phyloP scores from a whole-genome alignment of 73 alveolate genomes.

The Paraurostyla sp. region DNA sequence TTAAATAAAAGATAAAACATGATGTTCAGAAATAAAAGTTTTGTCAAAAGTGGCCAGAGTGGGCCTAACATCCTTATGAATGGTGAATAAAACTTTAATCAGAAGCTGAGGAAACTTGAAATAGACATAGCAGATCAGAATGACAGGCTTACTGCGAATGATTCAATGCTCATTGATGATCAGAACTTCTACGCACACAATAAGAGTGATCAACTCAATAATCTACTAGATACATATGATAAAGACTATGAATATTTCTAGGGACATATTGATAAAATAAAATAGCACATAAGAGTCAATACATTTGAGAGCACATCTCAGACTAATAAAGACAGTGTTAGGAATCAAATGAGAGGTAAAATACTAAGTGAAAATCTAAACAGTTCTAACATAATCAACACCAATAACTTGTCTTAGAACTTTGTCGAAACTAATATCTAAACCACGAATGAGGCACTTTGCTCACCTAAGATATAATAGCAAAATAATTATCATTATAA shows the following conservation, averaged over 20 bases:
- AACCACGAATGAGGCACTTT: not conserved
- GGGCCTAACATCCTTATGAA: not conserved
- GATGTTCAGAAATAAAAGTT: slow-evolving; percentile 17
- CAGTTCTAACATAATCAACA: too few species aligned
- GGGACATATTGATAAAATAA: slow-evolving; percentile 35
- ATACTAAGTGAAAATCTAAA: not conserved
- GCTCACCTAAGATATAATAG: slow-evolving; percentile 33
- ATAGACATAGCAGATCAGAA: slow-evolving; percentile 15
- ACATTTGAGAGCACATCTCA: not conserved
- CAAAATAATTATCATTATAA: too few species aligned
- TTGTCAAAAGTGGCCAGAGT: too few species aligned
- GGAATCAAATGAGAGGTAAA: not conserved
- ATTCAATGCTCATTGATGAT: not conserved
- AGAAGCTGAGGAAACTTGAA: not conserved
- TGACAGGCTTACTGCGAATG: not conserved
- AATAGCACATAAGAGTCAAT: not conserved
- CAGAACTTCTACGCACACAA: not conserved
- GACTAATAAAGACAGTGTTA: not conserved
- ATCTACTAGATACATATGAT: slow-evolving; percentile 40
- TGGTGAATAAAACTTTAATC: not conserved
- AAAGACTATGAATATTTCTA: slow-evolving; percentile 32
- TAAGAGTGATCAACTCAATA: slow-evolving; percentile 1
- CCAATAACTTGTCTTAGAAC: too few species aligned
- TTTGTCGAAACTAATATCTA: too few species aligned
- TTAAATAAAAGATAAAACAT: not conserved